Evolutionary conservation across 164 flowering plant genomes (phyloP).

Genomic region (Akebia trifoliata): DNA sequence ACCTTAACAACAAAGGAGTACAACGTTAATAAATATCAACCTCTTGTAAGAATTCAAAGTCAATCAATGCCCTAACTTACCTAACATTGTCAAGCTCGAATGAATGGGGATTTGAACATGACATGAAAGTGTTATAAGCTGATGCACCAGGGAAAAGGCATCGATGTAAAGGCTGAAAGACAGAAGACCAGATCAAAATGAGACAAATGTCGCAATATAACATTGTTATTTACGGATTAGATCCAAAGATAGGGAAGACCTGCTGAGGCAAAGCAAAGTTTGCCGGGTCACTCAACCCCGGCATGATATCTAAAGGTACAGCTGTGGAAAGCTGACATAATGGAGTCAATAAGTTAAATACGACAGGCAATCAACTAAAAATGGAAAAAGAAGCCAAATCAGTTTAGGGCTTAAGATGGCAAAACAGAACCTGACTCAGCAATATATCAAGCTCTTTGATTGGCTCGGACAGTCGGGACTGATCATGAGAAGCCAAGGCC

Average conservation of each 20-base stretch:
- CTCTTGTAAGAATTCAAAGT: slow-evolving; percentile 1
- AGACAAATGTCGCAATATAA: background rate
- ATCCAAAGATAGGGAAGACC: slow-evolving; percentile 37
- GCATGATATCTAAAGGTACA: slow-evolving; percentile 81
- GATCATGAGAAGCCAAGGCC: slow-evolving; percentile 72
- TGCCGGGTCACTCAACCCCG: slow-evolving; percentile 85
- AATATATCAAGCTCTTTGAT: slow-evolving; percentile 83
- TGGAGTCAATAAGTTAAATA: background rate
- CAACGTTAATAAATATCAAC: background rate
- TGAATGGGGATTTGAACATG: slow-evolving; percentile 88
- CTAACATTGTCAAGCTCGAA: slow-evolving; percentile 73
- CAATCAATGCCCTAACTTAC: slow-evolving; percentile 29
- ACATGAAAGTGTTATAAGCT: slow-evolving; percentile 70
- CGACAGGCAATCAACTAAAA: slow-evolving; percentile 1
- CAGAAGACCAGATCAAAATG: slow-evolving; percentile 11
- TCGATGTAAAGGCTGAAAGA: slow-evolving; percentile 71
- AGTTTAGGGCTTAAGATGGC: background rate
- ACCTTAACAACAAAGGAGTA: slow-evolving; percentile 35
- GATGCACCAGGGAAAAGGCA: slow-evolving; percentile 93
- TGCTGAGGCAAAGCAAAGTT: slow-evolving; percentile 91
- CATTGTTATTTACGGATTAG: background rate
- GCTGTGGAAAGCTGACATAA: slow-evolving; percentile 71
- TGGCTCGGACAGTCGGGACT: slow-evolving; percentile 64
- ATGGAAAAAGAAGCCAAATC: slow-evolving; percentile 1
- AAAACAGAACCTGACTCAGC: slow-evolving; percentile 63